Base-by-base conservation (phyloP, 139 green algal species). In the Yamagishiella unicocca region DNA sequence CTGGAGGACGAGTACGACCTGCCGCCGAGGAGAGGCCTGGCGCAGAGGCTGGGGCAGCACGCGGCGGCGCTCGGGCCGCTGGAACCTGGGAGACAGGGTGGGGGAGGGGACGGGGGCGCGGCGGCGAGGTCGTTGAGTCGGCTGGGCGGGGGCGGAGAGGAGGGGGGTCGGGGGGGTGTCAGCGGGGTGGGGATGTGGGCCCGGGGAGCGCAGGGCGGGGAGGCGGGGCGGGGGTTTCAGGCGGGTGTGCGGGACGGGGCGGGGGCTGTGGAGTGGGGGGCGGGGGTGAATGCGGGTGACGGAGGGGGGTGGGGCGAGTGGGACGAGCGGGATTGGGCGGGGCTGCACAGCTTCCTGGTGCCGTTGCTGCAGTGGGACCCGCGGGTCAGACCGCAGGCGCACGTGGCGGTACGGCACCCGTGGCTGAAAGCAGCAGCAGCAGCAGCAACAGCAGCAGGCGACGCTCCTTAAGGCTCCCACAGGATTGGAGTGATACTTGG, bases 351-450 rank as follows among this genome's bases (percentile, higher is more conserved):
- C 45, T 97, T 98, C 42, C 53, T 97, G 35, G 42, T 50, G 14
- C 64, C 83, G 58, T 70, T 96, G 67, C 83, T 96, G 38, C 86
- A 76, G n/a, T 82, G 90, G 35, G 95, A 98, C 85, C 94, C 95
- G 21, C 19, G 46, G 9, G 42, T 85, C 74, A 89, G 96, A 25
- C 93, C 92, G 6, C 90, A 85, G 10, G 94, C 96, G 1, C 79
- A 83, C 45, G 88, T 95, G 45, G 95, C 95, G 37, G 87, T 96
- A 64, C 71, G 89, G 62, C 95, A 98, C 85, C 95, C 95, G 14
- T 98, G 96, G 96, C 90, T 98, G 66, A 21, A n/a, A 45, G 66
- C 66, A n/a, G 50, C 14, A 17, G 50, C 14, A 58, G 50, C 17
- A 12, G 50, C 50, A 58, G 50, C 50, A 17, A 58, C 50, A 17